phyloP scores from a whole-genome alignment of 2,329 filamentous ascomycete genomes.

The Monosporascus sp. region DNA sequence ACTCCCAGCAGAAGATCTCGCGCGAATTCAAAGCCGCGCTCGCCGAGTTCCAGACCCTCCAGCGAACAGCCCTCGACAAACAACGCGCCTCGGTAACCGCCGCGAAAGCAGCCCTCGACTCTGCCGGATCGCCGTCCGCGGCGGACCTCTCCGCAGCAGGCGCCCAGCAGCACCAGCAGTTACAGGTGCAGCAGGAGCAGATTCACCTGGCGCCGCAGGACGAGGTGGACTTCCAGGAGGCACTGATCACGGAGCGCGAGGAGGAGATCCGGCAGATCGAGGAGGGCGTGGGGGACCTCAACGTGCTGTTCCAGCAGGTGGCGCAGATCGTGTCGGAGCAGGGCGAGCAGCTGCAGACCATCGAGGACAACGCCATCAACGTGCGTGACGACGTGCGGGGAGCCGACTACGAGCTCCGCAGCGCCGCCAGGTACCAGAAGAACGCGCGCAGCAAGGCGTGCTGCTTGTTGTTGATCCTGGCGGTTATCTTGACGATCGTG shows the following conservation, averaged over 20 bases:
- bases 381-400: slow-evolving; percentile 77
- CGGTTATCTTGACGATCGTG: slow-evolving; percentile 84
- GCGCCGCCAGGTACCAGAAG: slow-evolving; percentile 89
- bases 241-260: slow-evolving; percentile 91
- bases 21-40: slow-evolving; percentile 88
- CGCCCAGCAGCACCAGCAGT: slow-evolving; percentile 45
- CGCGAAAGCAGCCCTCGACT: slow-evolving; percentile 73
- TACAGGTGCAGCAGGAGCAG: slow-evolving; percentile 68
- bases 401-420: slow-evolving; percentile 79
- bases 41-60: slow-evolving; percentile 87
- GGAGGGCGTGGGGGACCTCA: slow-evolving; percentile 90
- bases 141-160: slow-evolving; percentile 21
- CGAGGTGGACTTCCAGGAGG: slow-evolving; percentile 97
- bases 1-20: slow-evolving; percentile 91
- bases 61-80: slow-evolving; percentile 85
- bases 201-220: slow-evolving; percentile 81
- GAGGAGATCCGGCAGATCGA: slow-evolving; percentile 97
- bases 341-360: slow-evolving; percentile 80
- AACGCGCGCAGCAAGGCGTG: slow-evolving; percentile 92
- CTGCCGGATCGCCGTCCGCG: slow-evolving; percentile 37
- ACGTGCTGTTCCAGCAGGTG: slow-evolving; percentile 96
- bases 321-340: slow-evolving; percentile 95
- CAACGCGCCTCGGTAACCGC: slow-evolving; percentile 82
- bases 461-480: slow-evolving; percentile 82
- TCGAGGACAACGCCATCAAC: slow-evolving; percentile 81